phyloP scores from a whole-genome alignment of 2,329 filamentous ascomycete species.

The Cercospora nicotianae region DNA sequence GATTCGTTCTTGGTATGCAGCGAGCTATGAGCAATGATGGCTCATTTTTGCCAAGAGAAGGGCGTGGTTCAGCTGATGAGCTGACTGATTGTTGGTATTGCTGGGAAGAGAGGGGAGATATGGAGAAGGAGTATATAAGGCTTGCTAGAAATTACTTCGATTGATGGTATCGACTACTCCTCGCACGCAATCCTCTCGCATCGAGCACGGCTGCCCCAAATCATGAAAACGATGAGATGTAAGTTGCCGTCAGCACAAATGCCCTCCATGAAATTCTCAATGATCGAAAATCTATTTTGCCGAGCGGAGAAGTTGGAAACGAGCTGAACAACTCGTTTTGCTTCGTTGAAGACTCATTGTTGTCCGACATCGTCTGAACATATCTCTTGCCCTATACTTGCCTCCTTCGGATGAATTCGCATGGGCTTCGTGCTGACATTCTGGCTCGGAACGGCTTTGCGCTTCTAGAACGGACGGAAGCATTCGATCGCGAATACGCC shows the following conservation, averaged over 20 bases:
- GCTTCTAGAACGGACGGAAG: background rate
- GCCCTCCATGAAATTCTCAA: too few relatives aligned
- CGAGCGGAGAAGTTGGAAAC: constrained; percentile 4
- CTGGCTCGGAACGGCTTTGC: background rate
- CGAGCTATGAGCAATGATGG: constrained; percentile 4
- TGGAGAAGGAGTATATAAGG: background rate
- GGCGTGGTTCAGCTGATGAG: background rate
- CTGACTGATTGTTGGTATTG: background rate
- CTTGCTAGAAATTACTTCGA: too few relatives aligned
- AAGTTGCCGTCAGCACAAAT: too few relatives aligned
- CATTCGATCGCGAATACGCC: background rate
- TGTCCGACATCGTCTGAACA: constrained; percentile 13
- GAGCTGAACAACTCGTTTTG: constrained; percentile 1
- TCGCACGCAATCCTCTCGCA: too few relatives aligned
- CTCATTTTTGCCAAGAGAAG: background rate
- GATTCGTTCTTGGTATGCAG: background rate
- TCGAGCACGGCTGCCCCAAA: too few relatives aligned
- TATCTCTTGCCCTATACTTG: too few relatives aligned
- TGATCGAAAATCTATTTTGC: constrained; percentile 10
- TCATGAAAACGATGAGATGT: too few relatives aligned
- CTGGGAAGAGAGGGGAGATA: background rate
- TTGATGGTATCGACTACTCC: too few relatives aligned
- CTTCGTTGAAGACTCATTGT: constrained; percentile 2
- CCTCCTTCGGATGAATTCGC: background rate
- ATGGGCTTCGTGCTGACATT: background rate